Conservation (phyloP, 73 alveolate genomes). For the Paraurostyla sp. region DNA sequence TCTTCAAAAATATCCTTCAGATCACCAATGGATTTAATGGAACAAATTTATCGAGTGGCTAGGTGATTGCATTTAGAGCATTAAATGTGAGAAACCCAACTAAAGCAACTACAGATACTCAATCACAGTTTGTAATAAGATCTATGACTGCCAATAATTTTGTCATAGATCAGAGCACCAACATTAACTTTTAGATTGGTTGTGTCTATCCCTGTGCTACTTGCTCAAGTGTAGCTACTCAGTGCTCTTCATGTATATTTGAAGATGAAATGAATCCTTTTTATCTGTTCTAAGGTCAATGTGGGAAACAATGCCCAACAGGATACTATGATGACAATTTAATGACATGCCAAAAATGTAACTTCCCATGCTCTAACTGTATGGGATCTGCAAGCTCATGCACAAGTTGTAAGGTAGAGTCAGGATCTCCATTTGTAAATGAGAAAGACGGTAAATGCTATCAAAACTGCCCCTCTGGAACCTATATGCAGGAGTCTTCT, state of each 20-base stretch:
- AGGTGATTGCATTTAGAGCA: not conserved
- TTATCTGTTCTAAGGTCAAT: not conserved
- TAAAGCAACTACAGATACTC: not conserved
- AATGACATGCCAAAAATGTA: slow-evolving; percentile 7
- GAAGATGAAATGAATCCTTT: slow-evolving; percentile 18
- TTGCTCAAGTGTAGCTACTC: not conserved
- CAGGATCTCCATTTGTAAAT: slow-evolving; percentile 5
- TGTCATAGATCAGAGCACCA: not conserved
- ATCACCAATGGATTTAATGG: not conserved
- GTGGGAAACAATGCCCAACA: slow-evolving; percentile 39
- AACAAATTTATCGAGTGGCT: slow-evolving; percentile 24
- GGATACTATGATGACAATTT: slow-evolving; percentile 50
- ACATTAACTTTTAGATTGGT: slow-evolving; percentile 19
- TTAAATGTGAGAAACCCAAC: slow-evolving; percentile 20
- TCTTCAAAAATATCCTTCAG: not conserved
- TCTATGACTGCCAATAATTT: slow-evolving; percentile 16
- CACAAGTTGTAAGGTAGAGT: not conserved
- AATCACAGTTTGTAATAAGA: not conserved
- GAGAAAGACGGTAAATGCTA: slow-evolving; percentile 13
- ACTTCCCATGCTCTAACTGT: slow-evolving; percentile 40
- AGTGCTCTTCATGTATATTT: slow-evolving; percentile 27
- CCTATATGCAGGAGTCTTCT: not conserved
- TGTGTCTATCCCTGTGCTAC: slow-evolving; percentile 33
- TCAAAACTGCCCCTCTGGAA: slow-evolving; percentile 33
- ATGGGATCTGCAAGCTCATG: not conserved